Evolutionary conservation across 257 asterid genomes (phyloP).

Genomic region (Apocynum venetum): DNA sequence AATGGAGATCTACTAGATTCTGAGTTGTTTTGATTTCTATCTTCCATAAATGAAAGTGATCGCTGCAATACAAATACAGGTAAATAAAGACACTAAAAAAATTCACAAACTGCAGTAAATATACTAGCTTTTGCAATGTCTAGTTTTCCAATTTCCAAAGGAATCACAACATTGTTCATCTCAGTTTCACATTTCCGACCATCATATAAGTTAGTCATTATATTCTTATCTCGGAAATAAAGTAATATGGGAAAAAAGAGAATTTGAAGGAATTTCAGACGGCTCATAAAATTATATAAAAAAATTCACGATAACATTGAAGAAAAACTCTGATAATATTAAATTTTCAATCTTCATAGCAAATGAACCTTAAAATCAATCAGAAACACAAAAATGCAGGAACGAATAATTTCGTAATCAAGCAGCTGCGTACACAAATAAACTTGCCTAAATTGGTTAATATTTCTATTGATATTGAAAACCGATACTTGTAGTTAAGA

Average conservation of each 20-base stretch:
- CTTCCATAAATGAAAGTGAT: conserved; percentile 1
- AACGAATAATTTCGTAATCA: background rate
- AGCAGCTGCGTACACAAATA: background rate
- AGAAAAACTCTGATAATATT: background rate
- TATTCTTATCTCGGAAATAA: background rate
- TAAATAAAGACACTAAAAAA: background rate
- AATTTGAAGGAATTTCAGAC: background rate
- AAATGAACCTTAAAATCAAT: background rate
- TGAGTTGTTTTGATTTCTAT: background rate
- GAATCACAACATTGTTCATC: background rate
- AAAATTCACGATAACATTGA: background rate
- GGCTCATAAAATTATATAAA: background rate
- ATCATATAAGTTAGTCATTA: background rate
- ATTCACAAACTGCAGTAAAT: background rate
- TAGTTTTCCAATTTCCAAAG: background rate
- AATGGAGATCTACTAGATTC: background rate
- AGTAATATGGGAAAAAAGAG: background rate
- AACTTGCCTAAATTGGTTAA: no score
- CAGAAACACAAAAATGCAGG: background rate
- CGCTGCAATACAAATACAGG: conserved; percentile 1
- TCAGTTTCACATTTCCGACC: background rate
- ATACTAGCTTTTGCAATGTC: background rate
- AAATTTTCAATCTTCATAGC: background rate
- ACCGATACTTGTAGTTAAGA: background rate
- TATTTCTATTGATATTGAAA: background rate